A percentile compares a stretch with the other conserved stretches of the same genome.
These are phyloP conservation scores for Crucihimalaya himalaica DNA, from an alignment of 345 rosid species.

Conservation along the genomic window DNA sequence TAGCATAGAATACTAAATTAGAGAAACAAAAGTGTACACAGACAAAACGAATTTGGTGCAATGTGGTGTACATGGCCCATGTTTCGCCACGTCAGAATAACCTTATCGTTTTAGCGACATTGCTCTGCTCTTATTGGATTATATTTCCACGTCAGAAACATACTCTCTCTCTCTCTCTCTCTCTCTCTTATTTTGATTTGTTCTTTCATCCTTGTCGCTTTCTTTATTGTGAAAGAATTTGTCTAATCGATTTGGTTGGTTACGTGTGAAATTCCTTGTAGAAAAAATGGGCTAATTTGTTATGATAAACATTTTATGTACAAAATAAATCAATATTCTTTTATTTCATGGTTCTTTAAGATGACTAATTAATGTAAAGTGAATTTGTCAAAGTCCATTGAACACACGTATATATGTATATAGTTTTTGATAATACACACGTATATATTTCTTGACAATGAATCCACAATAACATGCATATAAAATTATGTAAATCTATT, in stretches of 20 bases:
- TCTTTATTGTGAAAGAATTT: conserved; percentile 1
- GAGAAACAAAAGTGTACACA: conserved; percentile 5
- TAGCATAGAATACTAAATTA: neutral
- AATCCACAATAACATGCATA: conserved; percentile 1
- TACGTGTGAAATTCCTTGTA: neutral
- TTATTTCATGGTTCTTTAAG: neutral
- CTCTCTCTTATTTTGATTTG: neutral
- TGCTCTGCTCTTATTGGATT: conserved; percentile 22
- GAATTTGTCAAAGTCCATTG: neutral
- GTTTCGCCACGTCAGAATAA: conserved; percentile 30
- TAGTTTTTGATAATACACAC: no score
- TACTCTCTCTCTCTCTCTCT: neutral
- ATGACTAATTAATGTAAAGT: neutral
- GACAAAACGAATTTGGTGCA: conserved; percentile 30
- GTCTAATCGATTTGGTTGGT: neutral
- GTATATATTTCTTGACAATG: neutral
- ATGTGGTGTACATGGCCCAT: conserved; percentile 20
- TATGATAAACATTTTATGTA: neutral
- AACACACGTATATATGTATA: neutral
- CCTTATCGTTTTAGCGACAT: conserved; percentile 29
- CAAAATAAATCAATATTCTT: neutral
- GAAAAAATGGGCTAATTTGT: neutral
- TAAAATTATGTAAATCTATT: neutral
- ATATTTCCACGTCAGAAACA: neutral
- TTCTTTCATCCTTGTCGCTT: conserved; percentile 1